These are phyloP conservation scores for Plenodomus tracheiphilus DNA, from an alignment of 2,329 filamentous ascomycete species.

Conservation along the genomic window DNA sequence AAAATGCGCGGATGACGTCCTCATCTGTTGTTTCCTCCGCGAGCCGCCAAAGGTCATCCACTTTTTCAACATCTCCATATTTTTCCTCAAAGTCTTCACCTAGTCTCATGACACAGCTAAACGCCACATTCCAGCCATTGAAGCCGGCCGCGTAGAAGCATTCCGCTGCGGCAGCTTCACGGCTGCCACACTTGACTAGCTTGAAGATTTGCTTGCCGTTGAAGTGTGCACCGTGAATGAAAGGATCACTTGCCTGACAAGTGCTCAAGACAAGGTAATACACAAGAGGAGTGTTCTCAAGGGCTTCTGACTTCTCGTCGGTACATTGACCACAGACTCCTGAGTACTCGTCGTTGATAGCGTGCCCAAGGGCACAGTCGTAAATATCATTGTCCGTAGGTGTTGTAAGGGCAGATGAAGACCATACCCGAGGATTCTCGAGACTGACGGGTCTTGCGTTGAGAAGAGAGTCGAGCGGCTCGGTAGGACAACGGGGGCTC, in stretches of 20 bases:
- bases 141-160: slow-evolving; percentile 33
- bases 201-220: slow-evolving; percentile 34
- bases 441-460: slow-evolving; percentile 22
- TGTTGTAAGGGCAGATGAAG: slow-evolving; percentile 32
- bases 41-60: slow-evolving; percentile 31
- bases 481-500: slow-evolving; percentile 6
- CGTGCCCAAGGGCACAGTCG: slow-evolving; percentile 25
- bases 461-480: slow-evolving; percentile 15
- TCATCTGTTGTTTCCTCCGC: slow-evolving; percentile 21
- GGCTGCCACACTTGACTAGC: slow-evolving; percentile 36
- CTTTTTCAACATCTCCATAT: slow-evolving; percentile 18
- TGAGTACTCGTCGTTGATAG: slow-evolving; percentile 10
- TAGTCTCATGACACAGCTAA: slow-evolving; percentile 34
- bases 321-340: slow-evolving; percentile 30
- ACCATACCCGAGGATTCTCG: slow-evolving; percentile 34
- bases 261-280: slow-evolving; percentile 35
- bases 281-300: slow-evolving; percentile 24
- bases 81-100: slow-evolving; percentile 28
- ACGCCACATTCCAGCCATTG: slow-evolving; percentile 37
- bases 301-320: slow-evolving; percentile 28
- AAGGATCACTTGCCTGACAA: slow-evolving; percentile 19
- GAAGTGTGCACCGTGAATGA: slow-evolving; percentile 10
- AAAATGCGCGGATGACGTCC: slow-evolving; percentile 31
- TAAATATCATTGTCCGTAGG: slow-evolving; percentile 34
- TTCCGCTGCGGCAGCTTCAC: slow-evolving; percentile 35